Percentiles rank a stretch among this genome's conserved stretches.
Evolutionary conservation across 495 filamentous ascomycete species (phyloP).

Genomic region (Aeminium ludgeri): DNA sequence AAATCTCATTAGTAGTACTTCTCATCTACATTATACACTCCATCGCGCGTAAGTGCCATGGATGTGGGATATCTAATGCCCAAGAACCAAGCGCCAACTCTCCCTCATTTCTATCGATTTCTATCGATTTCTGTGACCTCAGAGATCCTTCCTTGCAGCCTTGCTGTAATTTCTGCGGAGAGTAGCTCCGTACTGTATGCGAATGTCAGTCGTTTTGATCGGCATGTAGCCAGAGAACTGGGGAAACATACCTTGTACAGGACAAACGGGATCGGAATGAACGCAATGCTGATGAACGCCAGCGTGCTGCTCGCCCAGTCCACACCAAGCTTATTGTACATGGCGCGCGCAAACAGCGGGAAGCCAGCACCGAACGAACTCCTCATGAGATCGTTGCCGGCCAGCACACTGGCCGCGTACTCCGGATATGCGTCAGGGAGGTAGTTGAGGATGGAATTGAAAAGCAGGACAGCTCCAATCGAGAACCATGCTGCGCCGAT

Average conservation of each 20-base stretch:
- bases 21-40: no score
- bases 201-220: not conserved
- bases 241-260: conserved; percentile 17
- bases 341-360: conserved; percentile 30
- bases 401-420: conserved; percentile 32
- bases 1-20: no score
- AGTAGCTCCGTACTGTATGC: not conserved
- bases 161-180: conserved; percentile 1
- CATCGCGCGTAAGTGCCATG: no score
- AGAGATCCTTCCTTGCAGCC: conserved; percentile 2
- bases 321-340: conserved; percentile 25
- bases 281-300: conserved; percentile 21
- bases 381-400: conserved; percentile 35
- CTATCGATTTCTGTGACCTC: not conserved
- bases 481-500: conserved; percentile 37
- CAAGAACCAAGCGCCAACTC: no score
- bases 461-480: conserved; percentile 38
- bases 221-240: no score
- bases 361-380: conserved; percentile 33
- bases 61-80: no score
- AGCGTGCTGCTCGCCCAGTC: conserved; percentile 20
- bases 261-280: conserved; percentile 26
- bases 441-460: conserved; percentile 31
- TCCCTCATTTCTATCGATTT: no score
- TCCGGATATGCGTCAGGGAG: conserved; percentile 23